A percentile compares a stretch with the other conserved stretches of the same genome.
phyloP scores from a whole-genome alignment of 495 filamentous ascomycete species.

The Immersiella caudata region DNA sequence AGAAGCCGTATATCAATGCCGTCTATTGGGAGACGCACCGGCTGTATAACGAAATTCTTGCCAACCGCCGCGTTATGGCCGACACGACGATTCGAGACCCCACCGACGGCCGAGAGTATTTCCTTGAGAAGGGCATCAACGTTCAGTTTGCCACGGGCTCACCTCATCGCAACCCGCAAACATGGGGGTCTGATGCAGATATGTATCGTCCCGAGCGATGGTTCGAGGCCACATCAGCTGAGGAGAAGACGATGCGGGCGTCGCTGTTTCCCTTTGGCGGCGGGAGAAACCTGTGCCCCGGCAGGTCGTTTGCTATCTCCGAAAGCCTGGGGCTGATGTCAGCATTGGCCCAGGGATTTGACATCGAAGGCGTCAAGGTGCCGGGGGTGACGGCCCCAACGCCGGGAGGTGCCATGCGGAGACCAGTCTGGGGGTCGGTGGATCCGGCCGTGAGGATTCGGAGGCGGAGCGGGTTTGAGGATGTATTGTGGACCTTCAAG shows the following conservation, averaged over 20 bases:
- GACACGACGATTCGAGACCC: conserved; percentile 37
- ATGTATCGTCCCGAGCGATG: conserved; percentile 41
- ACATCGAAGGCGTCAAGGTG: conserved; percentile 30
- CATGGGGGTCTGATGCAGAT: conserved; percentile 40
- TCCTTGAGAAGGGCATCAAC: conserved; percentile 41
- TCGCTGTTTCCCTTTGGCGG: conserved; percentile 50
- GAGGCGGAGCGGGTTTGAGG: conserved; percentile 34
- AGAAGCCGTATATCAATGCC: conserved; percentile 23
- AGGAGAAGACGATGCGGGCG: conserved; percentile 23
- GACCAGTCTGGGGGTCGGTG: conserved; percentile 11
- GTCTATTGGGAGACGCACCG: conserved; percentile 31
- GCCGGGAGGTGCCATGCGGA: conserved; percentile 3
- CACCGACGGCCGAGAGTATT: conserved; percentile 29
- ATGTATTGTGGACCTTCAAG: conserved; percentile 30
- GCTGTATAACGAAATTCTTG: conserved; percentile 20
- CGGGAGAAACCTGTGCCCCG: conserved; percentile 50
- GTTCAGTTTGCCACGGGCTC: conserved; percentile 32
- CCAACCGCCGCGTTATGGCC: conserved; percentile 30
- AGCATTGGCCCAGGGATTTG: conserved; percentile 43
- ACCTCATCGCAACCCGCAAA: conserved; percentile 30
- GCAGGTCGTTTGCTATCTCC: conserved; percentile 46
- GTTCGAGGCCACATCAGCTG: conserved; percentile 26
- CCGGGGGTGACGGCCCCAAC: conserved; percentile 6
- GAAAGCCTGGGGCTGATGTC: conserved; percentile 44
- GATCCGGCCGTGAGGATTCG: conserved; percentile 13